Conservation (phyloP, 257 asterid species). For the Scutellaria galericulata region DNA sequence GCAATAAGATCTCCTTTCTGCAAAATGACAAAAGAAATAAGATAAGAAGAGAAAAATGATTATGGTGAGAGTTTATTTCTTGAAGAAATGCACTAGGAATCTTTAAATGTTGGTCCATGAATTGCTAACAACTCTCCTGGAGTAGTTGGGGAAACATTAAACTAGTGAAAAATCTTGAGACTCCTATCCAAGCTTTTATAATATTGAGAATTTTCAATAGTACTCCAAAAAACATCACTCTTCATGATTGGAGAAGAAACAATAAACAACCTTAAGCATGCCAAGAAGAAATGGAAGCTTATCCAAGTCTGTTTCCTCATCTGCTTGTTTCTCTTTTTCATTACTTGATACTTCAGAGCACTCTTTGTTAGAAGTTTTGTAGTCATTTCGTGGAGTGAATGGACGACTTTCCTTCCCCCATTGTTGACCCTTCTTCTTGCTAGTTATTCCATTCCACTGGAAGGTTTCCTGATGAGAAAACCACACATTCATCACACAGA, state of each 20-base stretch:
- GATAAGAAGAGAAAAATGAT: not conserved
- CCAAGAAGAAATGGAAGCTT: slow-evolving; percentile 72
- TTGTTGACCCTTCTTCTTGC: slow-evolving; percentile 93
- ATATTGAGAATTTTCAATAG: slow-evolving; percentile 17
- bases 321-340: slow-evolving; percentile 44
- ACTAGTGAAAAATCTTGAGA: too few species aligned
- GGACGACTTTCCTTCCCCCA: slow-evolving; percentile 77
- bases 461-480: slow-evolving; percentile 55
- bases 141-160: too few species aligned
- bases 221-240: not conserved
- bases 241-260: slow-evolving; percentile 20
- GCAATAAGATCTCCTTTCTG: slow-evolving; percentile 92
- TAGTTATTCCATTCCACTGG: slow-evolving; percentile 85
- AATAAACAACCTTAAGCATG: slow-evolving; percentile 64
- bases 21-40: slow-evolving; percentile 13
- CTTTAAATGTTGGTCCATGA: too few species aligned
- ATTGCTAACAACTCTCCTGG: too few species aligned
- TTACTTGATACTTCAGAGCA: slow-evolving; percentile 38
- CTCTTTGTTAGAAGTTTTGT: slow-evolving; percentile 42
- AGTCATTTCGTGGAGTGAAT: slow-evolving; percentile 50
- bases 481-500: slow-evolving; percentile 18
- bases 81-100: slow-evolving; percentile 8
- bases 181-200: not conserved
- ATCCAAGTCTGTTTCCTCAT: slow-evolving; percentile 57
- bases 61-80: not conserved